These are phyloP conservation scores for Ambrosia hybrid DNA, from an alignment of 140 eudicot species.

Conservation along the genomic window DNA sequence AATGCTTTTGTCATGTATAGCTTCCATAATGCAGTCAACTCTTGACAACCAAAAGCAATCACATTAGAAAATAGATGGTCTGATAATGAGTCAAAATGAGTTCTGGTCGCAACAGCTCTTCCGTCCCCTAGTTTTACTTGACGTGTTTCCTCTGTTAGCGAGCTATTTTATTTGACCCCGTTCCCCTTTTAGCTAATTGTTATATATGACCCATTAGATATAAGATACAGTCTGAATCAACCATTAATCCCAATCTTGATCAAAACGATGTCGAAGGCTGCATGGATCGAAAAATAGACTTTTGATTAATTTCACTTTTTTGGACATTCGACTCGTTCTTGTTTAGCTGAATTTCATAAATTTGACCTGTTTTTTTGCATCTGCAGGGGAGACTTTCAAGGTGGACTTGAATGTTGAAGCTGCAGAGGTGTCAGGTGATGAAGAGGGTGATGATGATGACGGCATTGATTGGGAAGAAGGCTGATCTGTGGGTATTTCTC, in stretches of 20 bases:
- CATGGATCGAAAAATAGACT: background rate
- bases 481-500: background rate
- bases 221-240: background rate
- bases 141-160: no score
- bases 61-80: no score
- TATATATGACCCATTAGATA: background rate
- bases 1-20: no score
- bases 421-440: slow-evolving; percentile 35
- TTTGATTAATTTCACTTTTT: background rate
- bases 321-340: background rate
- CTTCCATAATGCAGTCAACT: no score
- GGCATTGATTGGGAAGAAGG: slow-evolving; percentile 45
- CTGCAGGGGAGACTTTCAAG: slow-evolving; percentile 34
- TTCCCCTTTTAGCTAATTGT: background rate
- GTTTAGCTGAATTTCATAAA: background rate
- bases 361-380: background rate
- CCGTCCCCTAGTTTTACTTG: no score
- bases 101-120: no score
- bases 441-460: slow-evolving; percentile 33
- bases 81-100: no score
- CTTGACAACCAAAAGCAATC: no score
- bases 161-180: no score
- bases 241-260: background rate
- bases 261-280: background rate
- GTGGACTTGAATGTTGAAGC: slow-evolving; percentile 42